These are phyloP conservation scores for Zygosaccharomyces bailii DNA, from an alignment of 805 yeast species.

Conservation along the genomic window DNA sequence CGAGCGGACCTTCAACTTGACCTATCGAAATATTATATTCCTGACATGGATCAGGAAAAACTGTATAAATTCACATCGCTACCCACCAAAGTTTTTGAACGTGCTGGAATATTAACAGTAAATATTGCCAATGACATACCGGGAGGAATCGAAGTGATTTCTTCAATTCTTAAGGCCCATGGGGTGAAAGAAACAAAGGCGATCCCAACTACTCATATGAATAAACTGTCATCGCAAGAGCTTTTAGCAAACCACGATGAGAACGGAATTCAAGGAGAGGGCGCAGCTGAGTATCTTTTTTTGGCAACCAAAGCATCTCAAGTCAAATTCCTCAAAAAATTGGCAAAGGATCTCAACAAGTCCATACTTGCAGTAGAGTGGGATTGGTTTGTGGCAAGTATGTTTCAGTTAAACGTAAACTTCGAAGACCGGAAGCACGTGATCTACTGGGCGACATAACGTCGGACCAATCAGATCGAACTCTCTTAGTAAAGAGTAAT, in stretches of 20 bases:
- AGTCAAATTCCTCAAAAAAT: constrained; percentile 27
- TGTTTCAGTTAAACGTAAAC: constrained; percentile 26
- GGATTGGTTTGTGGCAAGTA: constrained; percentile 35
- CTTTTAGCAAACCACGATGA: constrained; percentile 13
- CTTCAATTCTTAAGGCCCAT: constrained; percentile 28
- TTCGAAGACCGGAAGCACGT: constrained; percentile 8
- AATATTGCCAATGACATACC: constrained; percentile 30
- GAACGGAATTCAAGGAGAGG: not conserved
- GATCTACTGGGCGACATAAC: constrained; percentile 5
- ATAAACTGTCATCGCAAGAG: constrained; percentile 20
- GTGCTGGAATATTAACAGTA: constrained; percentile 21
- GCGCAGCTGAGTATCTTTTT: constrained; percentile 22
- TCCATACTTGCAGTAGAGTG: constrained; percentile 31
- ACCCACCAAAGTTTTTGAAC: constrained; percentile 26
- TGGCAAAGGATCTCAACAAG: constrained; percentile 11
- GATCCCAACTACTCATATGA: constrained; percentile 15
- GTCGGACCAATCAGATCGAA: constrained; percentile 5
- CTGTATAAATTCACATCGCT: constrained; percentile 18
- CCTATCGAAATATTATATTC: constrained; percentile 34
- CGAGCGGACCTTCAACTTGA: constrained; percentile 15
- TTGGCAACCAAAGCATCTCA: constrained; percentile 32
- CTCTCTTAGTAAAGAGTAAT: constrained; percentile 5
- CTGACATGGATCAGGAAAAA: constrained; percentile 33
- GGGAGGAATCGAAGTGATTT: constrained; percentile 28
- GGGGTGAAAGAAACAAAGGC: constrained; percentile 27